phyloP scores from a whole-genome alignment of 1,284 basidiomycete genomes.

The Puccinia novopanici region DNA sequence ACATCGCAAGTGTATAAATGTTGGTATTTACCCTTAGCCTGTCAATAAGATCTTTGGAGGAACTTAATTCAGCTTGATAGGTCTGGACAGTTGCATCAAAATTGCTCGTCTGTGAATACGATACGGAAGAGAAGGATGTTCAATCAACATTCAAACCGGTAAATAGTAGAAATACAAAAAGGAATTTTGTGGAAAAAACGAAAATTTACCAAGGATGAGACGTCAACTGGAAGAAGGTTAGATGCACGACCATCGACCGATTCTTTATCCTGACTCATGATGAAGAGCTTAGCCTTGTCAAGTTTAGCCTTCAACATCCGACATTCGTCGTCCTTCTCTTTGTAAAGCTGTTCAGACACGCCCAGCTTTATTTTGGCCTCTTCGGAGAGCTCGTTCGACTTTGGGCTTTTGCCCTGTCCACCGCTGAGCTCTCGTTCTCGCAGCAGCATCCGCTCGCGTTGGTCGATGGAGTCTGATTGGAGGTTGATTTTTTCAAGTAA shows the following conservation, averaged over 20 bases:
- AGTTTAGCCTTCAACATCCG: conserved; percentile 77
- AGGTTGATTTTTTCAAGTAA: conserved; percentile 87
- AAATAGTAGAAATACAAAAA: neutral
- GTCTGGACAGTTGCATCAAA: conserved; percentile 40
- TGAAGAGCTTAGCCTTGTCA: conserved; percentile 81
- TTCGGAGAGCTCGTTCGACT: conserved; percentile 74
- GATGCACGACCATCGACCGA: conserved; percentile 16
- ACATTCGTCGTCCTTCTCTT: conserved; percentile 72
- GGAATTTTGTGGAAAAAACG: neutral
- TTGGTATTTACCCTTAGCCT: conserved; percentile 33
- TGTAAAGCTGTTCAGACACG: conserved; percentile 65
- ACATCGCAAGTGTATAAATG: neutral
- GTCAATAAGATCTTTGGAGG: conserved; percentile 37
- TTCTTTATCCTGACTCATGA: conserved; percentile 75
- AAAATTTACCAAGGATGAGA: conserved; percentile 27
- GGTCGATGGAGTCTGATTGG: conserved; percentile 80
- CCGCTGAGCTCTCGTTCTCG: conserved; percentile 77
- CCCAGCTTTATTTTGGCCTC: conserved; percentile 77
- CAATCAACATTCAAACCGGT: neutral
- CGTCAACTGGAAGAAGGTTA: conserved; percentile 19
- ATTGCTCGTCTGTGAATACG: conserved; percentile 28
- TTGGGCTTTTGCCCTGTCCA: conserved; percentile 72
- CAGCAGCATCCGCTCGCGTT: conserved; percentile 77
- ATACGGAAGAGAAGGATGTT: neutral
- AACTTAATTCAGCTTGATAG: conserved; percentile 36